These are phyloP conservation scores for Chamaecrista fasciculata DNA, from an alignment of 306 rosid species.

Conservation along the genomic window DNA sequence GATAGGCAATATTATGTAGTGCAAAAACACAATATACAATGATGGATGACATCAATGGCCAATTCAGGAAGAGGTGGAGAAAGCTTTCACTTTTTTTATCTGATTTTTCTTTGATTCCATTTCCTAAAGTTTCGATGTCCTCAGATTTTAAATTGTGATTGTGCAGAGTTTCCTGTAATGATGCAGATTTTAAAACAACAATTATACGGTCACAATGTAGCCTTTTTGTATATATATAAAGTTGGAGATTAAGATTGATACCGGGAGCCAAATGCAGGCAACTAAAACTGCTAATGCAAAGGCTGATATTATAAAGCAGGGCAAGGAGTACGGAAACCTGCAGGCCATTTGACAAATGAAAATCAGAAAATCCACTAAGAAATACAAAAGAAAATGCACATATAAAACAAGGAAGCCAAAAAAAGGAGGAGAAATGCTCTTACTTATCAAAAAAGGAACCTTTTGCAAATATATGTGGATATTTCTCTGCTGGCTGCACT, in stretches of 20 bases:
- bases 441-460: slow-evolving; percentile 77
- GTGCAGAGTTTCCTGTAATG: slow-evolving; percentile 80
- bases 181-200: slow-evolving; percentile 20
- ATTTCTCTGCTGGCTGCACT: slow-evolving; percentile 79
- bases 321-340: slow-evolving; percentile 54
- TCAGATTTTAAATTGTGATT: slow-evolving; percentile 37
- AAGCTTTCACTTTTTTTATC: slow-evolving; percentile 39
- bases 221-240: background rate
- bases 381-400: background rate
- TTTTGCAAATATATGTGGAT: slow-evolving; percentile 59
- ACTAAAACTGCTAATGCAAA: slow-evolving; percentile 22
- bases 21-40: slow-evolving; percentile 57
- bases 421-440: slow-evolving; percentile 12
- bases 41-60: slow-evolving; percentile 88
- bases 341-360: slow-evolving; percentile 1
- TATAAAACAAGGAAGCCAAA: too few relatives aligned
- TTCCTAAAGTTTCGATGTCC: slow-evolving; percentile 49
- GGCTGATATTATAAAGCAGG: slow-evolving; percentile 39
- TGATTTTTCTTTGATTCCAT: slow-evolving; percentile 32
- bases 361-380: background rate
- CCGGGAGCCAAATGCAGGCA: slow-evolving; percentile 50
- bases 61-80: slow-evolving; percentile 67
- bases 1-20: slow-evolving; percentile 81
- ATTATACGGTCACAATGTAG: background rate
- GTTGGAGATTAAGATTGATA: slow-evolving; percentile 11